Base-by-base conservation (phyloP, 2,329 filamentous ascomycete species). In the Nigrospora osmanthi region DNA sequence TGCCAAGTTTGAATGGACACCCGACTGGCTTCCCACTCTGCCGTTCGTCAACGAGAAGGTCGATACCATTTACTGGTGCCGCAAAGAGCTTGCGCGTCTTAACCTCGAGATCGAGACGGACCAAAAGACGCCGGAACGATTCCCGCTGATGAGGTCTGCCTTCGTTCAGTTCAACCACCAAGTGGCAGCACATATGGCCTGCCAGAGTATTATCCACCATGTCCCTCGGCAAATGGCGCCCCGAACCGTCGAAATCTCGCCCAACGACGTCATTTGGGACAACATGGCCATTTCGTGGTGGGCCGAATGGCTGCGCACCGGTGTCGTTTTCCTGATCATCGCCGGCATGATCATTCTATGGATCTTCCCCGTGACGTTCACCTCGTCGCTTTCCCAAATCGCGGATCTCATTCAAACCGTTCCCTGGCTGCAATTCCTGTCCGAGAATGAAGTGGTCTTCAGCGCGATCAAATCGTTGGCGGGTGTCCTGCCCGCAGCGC, bases 81-180 rank as follows among this genome's bases (percentile, higher is more conserved):
- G 93, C 3, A 80, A 83, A 51, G 85, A 97, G 62, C 66, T 98
- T 28, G 90, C 93, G 15, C 80, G 87, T 13, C 71, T 97, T 15
- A 98, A 97, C 53, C 59, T 90, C 43, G 90, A 97, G 60, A 96
- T 98, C 44, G 90, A 96, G 54, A 72, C 84, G 38, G 93, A 97
- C 53, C 93, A 98, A 61, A 76, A 84, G 43, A 75, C 93, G 40
- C 85, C 87, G 0, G 90, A 96, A 53, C 81, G 84, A 5, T 97
- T 89, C 50, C 90, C 91, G 0, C 68, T 90, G 39, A 94, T 96
- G 89, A 95, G 87, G 57, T 95, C 91, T 1, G 93, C 93, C 1
- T 98, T 98, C 55, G 89, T 98, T 49, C 93, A 98, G 61, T 98
- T 98, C 74, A 95, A 98, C 58, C 86, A 96, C 59, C 93, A 98